These are phyloP conservation scores for Malus hybrid DNA, from an alignment of 331 rosid species.

Conservation along the genomic window DNA sequence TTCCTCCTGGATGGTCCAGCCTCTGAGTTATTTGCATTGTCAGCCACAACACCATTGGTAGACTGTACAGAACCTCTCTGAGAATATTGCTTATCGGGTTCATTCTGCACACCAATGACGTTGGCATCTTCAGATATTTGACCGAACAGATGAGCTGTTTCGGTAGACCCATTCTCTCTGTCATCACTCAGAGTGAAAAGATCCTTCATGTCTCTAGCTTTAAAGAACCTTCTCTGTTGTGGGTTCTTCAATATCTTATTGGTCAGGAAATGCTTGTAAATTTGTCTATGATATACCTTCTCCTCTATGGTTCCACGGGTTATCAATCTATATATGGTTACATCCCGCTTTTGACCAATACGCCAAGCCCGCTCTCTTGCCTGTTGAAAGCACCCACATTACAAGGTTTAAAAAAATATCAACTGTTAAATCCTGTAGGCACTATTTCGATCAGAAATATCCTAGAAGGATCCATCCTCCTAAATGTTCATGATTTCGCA, in stretches of 20 bases:
- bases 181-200: slow-evolving; percentile 73
- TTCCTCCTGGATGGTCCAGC: slow-evolving; percentile 29
- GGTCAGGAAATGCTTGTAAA: slow-evolving; percentile 93
- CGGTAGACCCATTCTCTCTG: slow-evolving; percentile 64
- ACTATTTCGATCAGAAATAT: slow-evolving; percentile 3
- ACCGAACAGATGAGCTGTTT: slow-evolving; percentile 77
- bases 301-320: slow-evolving; percentile 97
- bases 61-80: slow-evolving; percentile 14
- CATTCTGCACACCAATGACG: slow-evolving; percentile 47
- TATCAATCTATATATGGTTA: slow-evolving; percentile 84
- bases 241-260: slow-evolving; percentile 92
- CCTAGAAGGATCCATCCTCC: slow-evolving; percentile 1
- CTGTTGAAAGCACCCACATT: slow-evolving; percentile 31
- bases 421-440: background rate
- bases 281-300: slow-evolving; percentile 96
- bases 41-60: slow-evolving; percentile 28
- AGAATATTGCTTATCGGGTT: slow-evolving; percentile 26
- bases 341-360: slow-evolving; percentile 95
- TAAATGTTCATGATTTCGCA: background rate
- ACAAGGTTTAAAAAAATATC: background rate
- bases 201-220: slow-evolving; percentile 98
- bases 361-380: slow-evolving; percentile 99
- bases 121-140: slow-evolving; percentile 63
- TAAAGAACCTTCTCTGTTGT: slow-evolving; percentile 94
- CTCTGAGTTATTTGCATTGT: slow-evolving; percentile 25